phyloP scores from a whole-genome alignment of 2,329 filamentous ascomycete genomes.

The Emmonsia crescens region DNA sequence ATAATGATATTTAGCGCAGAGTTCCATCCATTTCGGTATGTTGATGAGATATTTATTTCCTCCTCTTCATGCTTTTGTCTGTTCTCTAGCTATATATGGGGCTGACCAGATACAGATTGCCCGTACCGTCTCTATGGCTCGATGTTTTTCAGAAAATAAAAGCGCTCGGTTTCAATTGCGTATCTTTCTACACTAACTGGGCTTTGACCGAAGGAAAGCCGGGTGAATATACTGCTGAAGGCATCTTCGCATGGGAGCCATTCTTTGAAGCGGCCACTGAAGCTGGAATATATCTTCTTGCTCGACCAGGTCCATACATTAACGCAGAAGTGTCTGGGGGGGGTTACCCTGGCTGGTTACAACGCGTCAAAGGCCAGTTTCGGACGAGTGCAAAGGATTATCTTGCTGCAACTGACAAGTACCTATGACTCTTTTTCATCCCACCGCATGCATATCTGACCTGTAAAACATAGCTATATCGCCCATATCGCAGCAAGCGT shows the following conservation, averaged over 20 bases:
- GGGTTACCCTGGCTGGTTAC: slow-evolving; percentile 71
- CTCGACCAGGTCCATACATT: slow-evolving; percentile 62
- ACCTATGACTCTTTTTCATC: slow-evolving; percentile 13
- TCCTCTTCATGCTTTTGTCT: not conserved
- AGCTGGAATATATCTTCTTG: slow-evolving; percentile 67
- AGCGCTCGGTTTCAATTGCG: slow-evolving; percentile 65
- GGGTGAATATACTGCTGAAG: slow-evolving; percentile 58
- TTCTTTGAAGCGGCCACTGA: slow-evolving; percentile 66
- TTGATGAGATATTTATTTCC: not conserved
- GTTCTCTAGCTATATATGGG: slow-evolving; percentile 5
- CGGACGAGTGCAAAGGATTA: slow-evolving; percentile 54
- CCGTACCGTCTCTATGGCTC: slow-evolving; percentile 52
- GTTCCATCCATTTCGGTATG: slow-evolving; percentile 55
- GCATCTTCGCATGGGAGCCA: slow-evolving; percentile 59
- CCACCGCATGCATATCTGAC: slow-evolving; percentile 6
- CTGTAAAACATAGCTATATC: slow-evolving; percentile 41
- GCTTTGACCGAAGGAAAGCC: slow-evolving; percentile 62
- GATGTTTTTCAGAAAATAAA: slow-evolving; percentile 77
- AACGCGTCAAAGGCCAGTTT: slow-evolving; percentile 53
- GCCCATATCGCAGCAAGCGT: slow-evolving; percentile 53
- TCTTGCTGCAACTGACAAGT: slow-evolving; percentile 56
- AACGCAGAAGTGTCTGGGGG: slow-evolving; percentile 68
- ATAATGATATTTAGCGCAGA: slow-evolving; percentile 64
- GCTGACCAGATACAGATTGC: slow-evolving; percentile 34
- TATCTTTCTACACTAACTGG: slow-evolving; percentile 74